Percentiles rank a stretch among this genome's conserved stretches.
Evolutionary conservation across 139 green algal species (phyloP).

Genomic region (Chlamydomonas sphaeroides): DNA sequence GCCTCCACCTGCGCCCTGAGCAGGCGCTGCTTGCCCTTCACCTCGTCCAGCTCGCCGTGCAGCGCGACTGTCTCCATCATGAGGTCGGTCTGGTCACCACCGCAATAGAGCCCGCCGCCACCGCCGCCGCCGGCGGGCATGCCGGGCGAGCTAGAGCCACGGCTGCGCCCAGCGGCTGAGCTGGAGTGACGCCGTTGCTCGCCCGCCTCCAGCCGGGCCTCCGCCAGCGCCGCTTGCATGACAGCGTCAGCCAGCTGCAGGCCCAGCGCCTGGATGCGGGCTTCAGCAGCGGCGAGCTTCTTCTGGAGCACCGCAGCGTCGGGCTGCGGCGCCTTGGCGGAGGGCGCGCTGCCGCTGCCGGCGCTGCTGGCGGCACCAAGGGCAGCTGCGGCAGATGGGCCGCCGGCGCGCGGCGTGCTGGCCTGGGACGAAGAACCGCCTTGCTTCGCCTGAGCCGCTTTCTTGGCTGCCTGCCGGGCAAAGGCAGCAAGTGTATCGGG

Average conservation of each 20-base stretch:
- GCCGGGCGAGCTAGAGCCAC: background rate
- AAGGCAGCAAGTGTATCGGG: no score
- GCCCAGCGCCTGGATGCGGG: background rate
- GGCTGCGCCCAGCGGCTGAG: no score
- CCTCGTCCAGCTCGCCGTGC: slow-evolving; percentile 29
- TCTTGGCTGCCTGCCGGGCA: no score
- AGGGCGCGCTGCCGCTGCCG: no score
- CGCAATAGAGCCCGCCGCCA: background rate
- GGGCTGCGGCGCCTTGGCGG: no score
- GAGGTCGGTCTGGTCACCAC: background rate
- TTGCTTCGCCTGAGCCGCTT: no score
- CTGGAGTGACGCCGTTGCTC: background rate
- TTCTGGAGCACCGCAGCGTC: background rate
- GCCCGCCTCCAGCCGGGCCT: background rate
- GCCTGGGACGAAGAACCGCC: no score
- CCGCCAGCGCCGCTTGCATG: slow-evolving; percentile 26
- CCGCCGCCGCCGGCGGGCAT: background rate
- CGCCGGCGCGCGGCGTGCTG: background rate
- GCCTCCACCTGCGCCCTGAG: background rate
- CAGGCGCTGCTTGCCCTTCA: background rate
- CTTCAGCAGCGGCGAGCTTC: background rate
- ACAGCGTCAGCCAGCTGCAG: slow-evolving; percentile 11
- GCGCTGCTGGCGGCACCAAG: no score
- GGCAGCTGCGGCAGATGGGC: background rate
- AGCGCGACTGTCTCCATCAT: slow-evolving; percentile 40